phyloP scores from a whole-genome alignment of 108 stramenopile genomes.

The Cylindrotheca fusiformis region DNA sequence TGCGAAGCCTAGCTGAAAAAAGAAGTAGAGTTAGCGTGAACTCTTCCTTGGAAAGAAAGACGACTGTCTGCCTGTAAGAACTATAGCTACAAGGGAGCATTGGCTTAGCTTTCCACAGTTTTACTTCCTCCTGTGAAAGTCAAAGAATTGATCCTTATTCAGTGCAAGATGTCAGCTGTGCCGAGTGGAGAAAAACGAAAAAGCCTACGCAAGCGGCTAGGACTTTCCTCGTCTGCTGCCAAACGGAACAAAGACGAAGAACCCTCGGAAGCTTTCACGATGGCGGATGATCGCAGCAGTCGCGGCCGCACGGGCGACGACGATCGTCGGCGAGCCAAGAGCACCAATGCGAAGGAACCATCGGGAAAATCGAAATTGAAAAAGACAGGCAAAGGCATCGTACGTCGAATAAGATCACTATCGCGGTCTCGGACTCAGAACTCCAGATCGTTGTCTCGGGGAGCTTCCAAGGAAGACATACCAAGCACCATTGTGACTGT shows the following conservation, averaged over 20 bases:
- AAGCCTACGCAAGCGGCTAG: conserved; percentile 18
- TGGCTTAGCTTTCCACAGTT: no score
- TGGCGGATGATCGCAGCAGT: neutral
- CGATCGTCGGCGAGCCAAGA: conserved; percentile 5
- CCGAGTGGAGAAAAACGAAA: conserved; percentile 1
- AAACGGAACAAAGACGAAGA: neutral
- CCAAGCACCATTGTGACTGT: conserved; percentile 69
- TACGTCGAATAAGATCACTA: conserved; percentile 34
- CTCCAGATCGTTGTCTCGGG: conserved; percentile 1
- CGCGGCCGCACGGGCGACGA: neutral
- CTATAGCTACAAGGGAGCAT: no score
- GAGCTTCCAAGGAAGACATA: neutral
- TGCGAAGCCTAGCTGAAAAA: no score
- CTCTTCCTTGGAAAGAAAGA: no score
- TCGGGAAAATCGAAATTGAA: neutral
- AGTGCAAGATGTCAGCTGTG: no score
- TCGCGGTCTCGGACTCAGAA: conserved; percentile 28
- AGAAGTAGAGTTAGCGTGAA: no score
- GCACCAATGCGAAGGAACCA: neutral
- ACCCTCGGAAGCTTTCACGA: neutral
- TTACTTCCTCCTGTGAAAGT: no score
- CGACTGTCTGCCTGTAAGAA: no score
- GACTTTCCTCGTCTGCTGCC: conserved; percentile 2
- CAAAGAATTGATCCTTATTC: no score
- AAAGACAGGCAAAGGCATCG: conserved; percentile 23